Base-by-base conservation (phyloP, 2,329 filamentous ascomycete species). In the Phaeosphaeria sp. region DNA sequence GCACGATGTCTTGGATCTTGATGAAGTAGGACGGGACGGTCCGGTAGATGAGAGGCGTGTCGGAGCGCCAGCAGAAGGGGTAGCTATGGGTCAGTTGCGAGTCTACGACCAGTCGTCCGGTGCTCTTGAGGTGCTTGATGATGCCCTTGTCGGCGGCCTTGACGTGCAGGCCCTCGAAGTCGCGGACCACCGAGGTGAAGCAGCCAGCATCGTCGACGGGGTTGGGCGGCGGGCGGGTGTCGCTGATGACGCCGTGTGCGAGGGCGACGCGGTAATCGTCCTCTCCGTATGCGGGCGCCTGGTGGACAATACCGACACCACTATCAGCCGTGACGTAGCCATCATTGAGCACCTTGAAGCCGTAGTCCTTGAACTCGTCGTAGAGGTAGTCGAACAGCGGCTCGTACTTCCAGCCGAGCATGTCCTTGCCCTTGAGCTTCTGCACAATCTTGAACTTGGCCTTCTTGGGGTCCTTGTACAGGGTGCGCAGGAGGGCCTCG, bases 401-500 rank as follows among this genome's bases (percentile, higher is more conserved):
- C 76, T 92, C 84, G 73, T 97, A 98, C 74, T 88, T 90, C 91
- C 92, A 96, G 40, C 91, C 92, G 30, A 91, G 80, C 88, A 97
- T 92, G 47, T 93, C 89, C 64, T 88, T 90, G 49, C 94, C 94
- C 79, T 89, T 91, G 66, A 96, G 79, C 71, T 90, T 93, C 62
- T 90, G 86, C 15, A 96, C 75, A 51, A 95, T 83, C 81, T 92
- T 92, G 80, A 89, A 97, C 75, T 97, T 96, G 49, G 93, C 93
- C 82, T 97, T 97, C 82, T 97, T 97, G 7, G 91, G 91, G 66
- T 97, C 92, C 77, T 97, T 97, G 82, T 97, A 97, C 2, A 97
- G 82, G 5, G 91, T 94, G 56, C 85, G 84, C 30, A 97, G 83
- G 33, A 95, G 84, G 55, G 91, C 87, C 75, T 97, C 93, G 21